Conservation (phyloP, 768 basidiomycete genomes). For the Holtermannia corniformis region DNA sequence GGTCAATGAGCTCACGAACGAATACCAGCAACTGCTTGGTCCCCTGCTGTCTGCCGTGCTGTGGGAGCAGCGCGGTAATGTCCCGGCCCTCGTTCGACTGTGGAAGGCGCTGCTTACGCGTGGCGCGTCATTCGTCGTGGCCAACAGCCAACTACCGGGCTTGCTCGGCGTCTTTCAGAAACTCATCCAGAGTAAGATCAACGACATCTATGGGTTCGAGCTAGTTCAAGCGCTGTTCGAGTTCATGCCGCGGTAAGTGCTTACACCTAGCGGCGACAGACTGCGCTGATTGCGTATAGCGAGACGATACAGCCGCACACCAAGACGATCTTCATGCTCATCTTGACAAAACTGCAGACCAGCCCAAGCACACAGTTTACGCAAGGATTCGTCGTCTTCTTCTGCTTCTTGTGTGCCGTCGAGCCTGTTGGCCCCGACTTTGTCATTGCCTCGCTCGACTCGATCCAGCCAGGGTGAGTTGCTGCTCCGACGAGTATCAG, state of each 20-base stretch:
- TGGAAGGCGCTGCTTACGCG: conserved; percentile 71
- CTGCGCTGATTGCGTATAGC: conserved; percentile 42
- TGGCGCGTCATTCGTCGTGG: conserved; percentile 60
- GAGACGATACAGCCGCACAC: conserved; percentile 60
- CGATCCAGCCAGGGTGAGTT: conserved; percentile 71
- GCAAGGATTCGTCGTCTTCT: conserved; percentile 69
- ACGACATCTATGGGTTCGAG: conserved; percentile 88
- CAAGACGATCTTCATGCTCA: conserved; percentile 57
- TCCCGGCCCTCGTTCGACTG: conserved; percentile 84
- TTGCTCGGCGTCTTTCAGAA: conserved; percentile 88
- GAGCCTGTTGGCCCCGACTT: conserved; percentile 69
- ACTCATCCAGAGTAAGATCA: conserved; percentile 70
- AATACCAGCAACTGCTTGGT: conserved; percentile 69
- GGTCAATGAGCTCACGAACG: conserved; percentile 51
- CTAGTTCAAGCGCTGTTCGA: conserved; percentile 67
- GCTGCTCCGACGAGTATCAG: background rate
- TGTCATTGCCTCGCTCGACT: conserved; percentile 66
- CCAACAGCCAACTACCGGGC: conserved; percentile 59
- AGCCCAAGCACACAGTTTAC: conserved; percentile 83
- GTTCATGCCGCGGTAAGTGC: conserved; percentile 63
- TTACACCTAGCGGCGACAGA: background rate
- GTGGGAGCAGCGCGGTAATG: conserved; percentile 90
- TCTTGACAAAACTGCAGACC: conserved; percentile 75
- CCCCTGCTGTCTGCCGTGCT: conserved; percentile 73
- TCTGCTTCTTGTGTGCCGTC: conserved; percentile 66